Evolutionary conservation across 176 grass and related monocot genomes (phyloP).

Genomic region (Carex myosuroides): DNA sequence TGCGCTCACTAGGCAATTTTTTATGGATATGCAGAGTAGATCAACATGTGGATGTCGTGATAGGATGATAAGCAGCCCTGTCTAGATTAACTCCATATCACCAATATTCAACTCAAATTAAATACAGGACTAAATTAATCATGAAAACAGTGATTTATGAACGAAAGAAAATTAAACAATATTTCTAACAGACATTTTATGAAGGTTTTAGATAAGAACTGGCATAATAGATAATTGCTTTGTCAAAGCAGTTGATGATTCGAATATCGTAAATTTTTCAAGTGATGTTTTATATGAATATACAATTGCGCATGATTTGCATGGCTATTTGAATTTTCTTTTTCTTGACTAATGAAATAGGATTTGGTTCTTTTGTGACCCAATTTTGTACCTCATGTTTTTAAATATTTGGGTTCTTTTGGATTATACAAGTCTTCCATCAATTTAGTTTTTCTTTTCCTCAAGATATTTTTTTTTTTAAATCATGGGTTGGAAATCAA

Average conservation of each 20-base stretch:
- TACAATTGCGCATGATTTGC: background rate
- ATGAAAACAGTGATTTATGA: background rate
- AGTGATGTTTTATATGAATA: background rate
- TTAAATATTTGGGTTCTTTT: background rate
- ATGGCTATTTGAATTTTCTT: background rate
- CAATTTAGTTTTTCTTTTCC: background rate
- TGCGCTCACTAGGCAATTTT: background rate
- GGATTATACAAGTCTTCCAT: background rate
- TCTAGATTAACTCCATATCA: conserved; percentile 1
- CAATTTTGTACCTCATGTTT: background rate
- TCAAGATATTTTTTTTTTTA: background rate
- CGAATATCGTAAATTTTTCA: background rate
- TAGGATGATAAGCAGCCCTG: conserved; percentile 18
- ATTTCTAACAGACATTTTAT: background rate
- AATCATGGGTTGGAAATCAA: no score
- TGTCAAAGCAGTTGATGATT: background rate
- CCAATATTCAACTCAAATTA: conserved; percentile 20
- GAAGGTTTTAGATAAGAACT: background rate
- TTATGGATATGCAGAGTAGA: background rate
- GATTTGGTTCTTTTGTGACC: background rate
- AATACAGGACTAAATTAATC: background rate
- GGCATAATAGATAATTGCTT: background rate
- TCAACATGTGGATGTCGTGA: conserved; percentile 11
- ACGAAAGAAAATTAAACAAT: background rate
- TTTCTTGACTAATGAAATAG: background rate